Evolutionary conservation across 2,329 filamentous ascomycete species (phyloP), one percentile per base, ranked within the genome.

Genomic region (Boeremia exigua): DNA sequence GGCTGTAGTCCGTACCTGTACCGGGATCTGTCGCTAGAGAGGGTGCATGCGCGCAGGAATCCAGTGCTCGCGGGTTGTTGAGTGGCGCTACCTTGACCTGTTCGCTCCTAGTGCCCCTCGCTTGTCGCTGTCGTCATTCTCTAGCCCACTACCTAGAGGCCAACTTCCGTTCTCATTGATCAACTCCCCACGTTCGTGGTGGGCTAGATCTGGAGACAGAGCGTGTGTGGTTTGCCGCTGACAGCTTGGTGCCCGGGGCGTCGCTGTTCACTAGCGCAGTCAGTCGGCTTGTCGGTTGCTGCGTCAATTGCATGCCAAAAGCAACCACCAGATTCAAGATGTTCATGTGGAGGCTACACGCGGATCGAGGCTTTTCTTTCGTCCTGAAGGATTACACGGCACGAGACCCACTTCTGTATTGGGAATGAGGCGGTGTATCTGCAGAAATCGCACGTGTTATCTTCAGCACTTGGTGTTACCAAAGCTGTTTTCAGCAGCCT

Each of bases 121-220:
- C 49, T 58, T 58, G 49, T 43, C 17, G 49, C 50, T 53, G 46
- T 54, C 49, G 49, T 58, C 55, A 50, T 57, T 53, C 48, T 39
- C 46, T 54, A 54, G 49, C 42, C 55, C 45, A 47, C 55, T 50
- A 17, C 32, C 46, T 39, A 50, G 32, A 36, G 29, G 38, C 44
- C 55, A 47, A 47, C 44, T 63, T 58, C 56, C 54, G 55, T 56
- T 60, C 56, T 60, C 34, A 67, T 64, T 66, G 64, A 62, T 62
- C 60, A 52, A 59, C 49, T 46, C 38, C 48, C 40, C 50, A 50
- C 50, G 42, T 51, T 55, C 28, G 46, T 44, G 33, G 53, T 58
- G 55, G 53, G 51, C 60, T 53, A 56, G 48, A 59, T 59, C 53
- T 54, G 46, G 49, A 48, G 46, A 45, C 32, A 34, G 45, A 34